Conservation (phyloP, 306 rosid species). For the Sophora flavescens region DNA sequence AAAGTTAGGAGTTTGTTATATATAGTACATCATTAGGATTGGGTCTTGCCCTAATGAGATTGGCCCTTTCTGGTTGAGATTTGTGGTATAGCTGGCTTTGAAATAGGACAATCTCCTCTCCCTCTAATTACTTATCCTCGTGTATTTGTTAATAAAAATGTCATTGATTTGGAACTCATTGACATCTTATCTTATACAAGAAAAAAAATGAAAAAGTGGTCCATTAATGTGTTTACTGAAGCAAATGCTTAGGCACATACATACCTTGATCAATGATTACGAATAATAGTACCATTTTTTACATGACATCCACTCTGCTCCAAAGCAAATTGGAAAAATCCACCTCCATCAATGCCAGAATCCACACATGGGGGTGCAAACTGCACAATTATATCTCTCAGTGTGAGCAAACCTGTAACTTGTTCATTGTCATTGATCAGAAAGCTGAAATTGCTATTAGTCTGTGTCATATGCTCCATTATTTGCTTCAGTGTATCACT, state of each 20-base stretch:
- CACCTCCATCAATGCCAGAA: slow-evolving; percentile 65
- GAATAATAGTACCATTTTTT: slow-evolving; percentile 54
- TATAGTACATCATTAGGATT: too few relatives aligned
- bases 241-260: not conserved
- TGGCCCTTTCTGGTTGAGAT: too few relatives aligned
- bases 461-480: slow-evolving; percentile 56
- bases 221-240: not conserved
- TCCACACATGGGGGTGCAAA: slow-evolving; percentile 75
- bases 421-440: slow-evolving; percentile 54
- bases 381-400: slow-evolving; percentile 63
- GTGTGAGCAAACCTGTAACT: slow-evolving; percentile 58
- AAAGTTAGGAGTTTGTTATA: too few relatives aligned
- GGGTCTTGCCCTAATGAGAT: too few relatives aligned
- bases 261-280: slow-evolving; percentile 45
- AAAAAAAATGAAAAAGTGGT: not conserved
- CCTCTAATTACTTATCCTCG: too few relatives aligned
- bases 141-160: too few relatives aligned
- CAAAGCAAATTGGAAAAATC: slow-evolving; percentile 73
- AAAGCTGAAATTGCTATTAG: slow-evolving; percentile 61
- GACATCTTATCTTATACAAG: too few relatives aligned
- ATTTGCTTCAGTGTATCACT: slow-evolving; percentile 61
- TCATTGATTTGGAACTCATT: too few relatives aligned
- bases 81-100: too few relatives aligned
- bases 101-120: too few relatives aligned
- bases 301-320: slow-evolving; percentile 75